These are phyloP conservation scores for Akanthomyces lecanii DNA, from an alignment of 2,329 filamentous ascomycete species.

Conservation along the genomic window DNA sequence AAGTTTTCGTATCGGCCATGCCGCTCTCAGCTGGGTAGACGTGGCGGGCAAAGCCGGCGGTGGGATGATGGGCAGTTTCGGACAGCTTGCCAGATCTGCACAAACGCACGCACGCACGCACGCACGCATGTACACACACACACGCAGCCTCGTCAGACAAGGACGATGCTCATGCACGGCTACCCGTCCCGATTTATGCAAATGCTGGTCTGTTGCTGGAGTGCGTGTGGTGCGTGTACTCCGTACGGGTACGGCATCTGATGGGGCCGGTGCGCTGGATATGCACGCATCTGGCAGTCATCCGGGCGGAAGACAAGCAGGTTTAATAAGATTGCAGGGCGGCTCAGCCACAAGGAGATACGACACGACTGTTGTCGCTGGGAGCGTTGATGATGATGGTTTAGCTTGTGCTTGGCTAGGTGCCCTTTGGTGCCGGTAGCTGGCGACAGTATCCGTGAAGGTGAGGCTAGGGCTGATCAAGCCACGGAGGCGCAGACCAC, in stretches of 20 bases:
- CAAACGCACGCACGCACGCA: too few species aligned
- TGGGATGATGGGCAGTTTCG: neutral
- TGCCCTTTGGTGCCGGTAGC: neutral
- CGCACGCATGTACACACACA: too few species aligned
- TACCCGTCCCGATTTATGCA: constrained; percentile 2
- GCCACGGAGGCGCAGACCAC: neutral
- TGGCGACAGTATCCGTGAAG: neutral
- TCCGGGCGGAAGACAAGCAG: neutral
- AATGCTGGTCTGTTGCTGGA: too few species aligned
- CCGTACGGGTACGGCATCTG: neutral
- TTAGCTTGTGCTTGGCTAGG: too few species aligned
- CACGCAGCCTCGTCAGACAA: neutral
- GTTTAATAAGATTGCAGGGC: constrained; percentile 3
- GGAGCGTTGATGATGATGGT: neutral
- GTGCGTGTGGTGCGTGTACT: neutral
- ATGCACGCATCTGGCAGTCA: neutral
- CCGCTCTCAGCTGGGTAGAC: neutral
- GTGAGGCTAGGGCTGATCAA: neutral
- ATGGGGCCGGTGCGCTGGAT: neutral
- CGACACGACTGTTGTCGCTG: neutral
- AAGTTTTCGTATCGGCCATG: neutral
- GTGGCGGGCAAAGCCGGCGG: constrained; percentile 8
- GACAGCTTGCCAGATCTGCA: neutral
- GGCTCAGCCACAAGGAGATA: neutral
- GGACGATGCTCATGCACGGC: neutral